Evolutionary conservation across 441 rosid genomes (phyloP).

Genomic region (Brassica balearica): DNA sequence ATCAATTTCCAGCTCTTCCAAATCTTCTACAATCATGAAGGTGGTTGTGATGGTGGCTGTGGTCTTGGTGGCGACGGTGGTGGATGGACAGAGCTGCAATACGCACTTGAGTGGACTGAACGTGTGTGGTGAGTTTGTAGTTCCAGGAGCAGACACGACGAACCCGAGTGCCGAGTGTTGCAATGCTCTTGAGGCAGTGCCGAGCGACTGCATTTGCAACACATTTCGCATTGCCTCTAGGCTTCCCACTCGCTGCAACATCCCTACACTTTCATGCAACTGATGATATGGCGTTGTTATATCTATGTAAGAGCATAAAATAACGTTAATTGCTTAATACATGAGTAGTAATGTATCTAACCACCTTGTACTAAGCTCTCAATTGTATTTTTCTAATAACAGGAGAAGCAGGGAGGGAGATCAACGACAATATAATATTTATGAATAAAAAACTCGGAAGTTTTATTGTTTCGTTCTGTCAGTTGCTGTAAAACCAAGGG

Average conservation of each 20-base stretch:
- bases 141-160: conserved; percentile 44
- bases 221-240: conserved; percentile 46
- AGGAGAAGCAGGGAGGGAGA: conserved; percentile 28
- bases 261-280: conserved; percentile 44
- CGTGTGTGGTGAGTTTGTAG: conserved; percentile 43
- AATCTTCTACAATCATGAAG: conserved; percentile 26
- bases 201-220: conserved; percentile 44
- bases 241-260: conserved; percentile 47
- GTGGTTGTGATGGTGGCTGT: conserved; percentile 19
- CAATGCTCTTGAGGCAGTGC: conserved; percentile 43
- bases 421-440: neutral
- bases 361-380: conserved; percentile 2
- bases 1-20: conserved; percentile 23
- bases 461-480: conserved; percentile 32
- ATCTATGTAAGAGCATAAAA: conserved; percentile 15
- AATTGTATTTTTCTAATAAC: neutral
- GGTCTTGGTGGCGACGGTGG: conserved; percentile 23
- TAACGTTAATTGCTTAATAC: neutral
- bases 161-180: conserved; percentile 47
- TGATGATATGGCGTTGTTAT: conserved; percentile 29
- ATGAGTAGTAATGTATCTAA: conserved; percentile 11
- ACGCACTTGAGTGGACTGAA: conserved; percentile 40
- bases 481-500: conserved; percentile 34
- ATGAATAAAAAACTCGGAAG: conserved; percentile 12
- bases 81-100: conserved; percentile 42